Evolutionary conservation across 2,329 filamentous ascomycete genomes (phyloP).

Genomic region (Escovopsis sp.): DNA sequence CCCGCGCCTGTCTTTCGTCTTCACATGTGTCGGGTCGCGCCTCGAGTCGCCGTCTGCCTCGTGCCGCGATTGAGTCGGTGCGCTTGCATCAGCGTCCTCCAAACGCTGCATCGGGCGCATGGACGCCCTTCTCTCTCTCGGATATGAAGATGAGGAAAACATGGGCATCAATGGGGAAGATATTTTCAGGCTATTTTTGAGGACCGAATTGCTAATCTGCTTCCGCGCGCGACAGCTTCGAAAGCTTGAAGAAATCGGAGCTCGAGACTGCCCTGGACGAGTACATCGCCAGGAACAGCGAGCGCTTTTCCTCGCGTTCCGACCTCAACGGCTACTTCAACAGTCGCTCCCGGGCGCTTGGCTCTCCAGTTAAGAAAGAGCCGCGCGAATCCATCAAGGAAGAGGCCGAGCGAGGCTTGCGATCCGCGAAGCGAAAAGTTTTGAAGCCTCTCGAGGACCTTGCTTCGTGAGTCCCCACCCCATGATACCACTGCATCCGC

Average conservation of each 20-base stretch:
- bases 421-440: constrained; percentile 30
- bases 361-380: constrained; percentile 48
- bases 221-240: constrained; percentile 36
- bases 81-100: neutral
- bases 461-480: constrained; percentile 31
- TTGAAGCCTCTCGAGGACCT: constrained; percentile 32
- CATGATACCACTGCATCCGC: no score
- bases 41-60: no score
- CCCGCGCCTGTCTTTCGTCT: neutral
- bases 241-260: constrained; percentile 62
- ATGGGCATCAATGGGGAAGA: no score
- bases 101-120: no score
- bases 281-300: constrained; percentile 54
- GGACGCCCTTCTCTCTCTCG: no score
- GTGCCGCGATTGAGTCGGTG: constrained; percentile 3
- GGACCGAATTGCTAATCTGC: no score
- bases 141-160: no score
- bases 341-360: constrained; percentile 42
- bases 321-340: constrained; percentile 63
- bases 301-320: constrained; percentile 47
- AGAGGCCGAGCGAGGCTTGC: constrained; percentile 25
- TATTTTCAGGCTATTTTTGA: no score
- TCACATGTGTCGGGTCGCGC: no score
- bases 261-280: constrained; percentile 63
- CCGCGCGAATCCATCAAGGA: constrained; percentile 23